Conservation (phyloP, 192 early-diverging fungal genomes). For the Cetraspora pellucida region DNA sequence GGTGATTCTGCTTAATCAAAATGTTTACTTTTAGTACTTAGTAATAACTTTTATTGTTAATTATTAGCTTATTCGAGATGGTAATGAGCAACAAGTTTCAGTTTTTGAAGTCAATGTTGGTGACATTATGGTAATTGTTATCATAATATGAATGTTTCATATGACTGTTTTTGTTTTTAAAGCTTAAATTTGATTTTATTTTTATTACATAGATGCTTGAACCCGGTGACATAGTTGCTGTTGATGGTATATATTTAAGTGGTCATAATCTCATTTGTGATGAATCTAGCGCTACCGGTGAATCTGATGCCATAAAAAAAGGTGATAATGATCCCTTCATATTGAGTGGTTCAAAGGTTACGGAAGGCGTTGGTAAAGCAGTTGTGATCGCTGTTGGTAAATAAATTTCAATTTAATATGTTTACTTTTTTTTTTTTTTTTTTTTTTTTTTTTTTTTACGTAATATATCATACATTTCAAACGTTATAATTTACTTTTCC, state of each 20-base stretch:
- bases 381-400: slow-evolving; percentile 84
- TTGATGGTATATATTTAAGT: slow-evolving; percentile 84
- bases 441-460: background rate
- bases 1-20: slow-evolving; percentile 33
- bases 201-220: slow-evolving; percentile 54
- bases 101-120: slow-evolving; percentile 86
- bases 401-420: no score
- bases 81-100: slow-evolving; percentile 71
- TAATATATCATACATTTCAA: background rate
- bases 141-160: no score
- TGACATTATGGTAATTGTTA: slow-evolving; percentile 70
- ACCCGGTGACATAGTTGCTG: slow-evolving; percentile 92
- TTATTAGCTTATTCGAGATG: slow-evolving; percentile 63
- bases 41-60: background rate
- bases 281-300: slow-evolving; percentile 91
- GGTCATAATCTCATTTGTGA: slow-evolving; percentile 85
- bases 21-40: no score
- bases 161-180: background rate
- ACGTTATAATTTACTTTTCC: background rate
- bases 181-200: background rate
- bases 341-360: slow-evolving; percentile 87
- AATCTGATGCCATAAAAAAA: slow-evolving; percentile 86
- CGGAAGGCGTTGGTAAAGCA: slow-evolving; percentile 85
- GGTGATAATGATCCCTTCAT: slow-evolving; percentile 74
- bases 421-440: no score